Evolutionary conservation across 208 protist genomes (phyloP).

Genomic region (Leishmania major): DNA sequence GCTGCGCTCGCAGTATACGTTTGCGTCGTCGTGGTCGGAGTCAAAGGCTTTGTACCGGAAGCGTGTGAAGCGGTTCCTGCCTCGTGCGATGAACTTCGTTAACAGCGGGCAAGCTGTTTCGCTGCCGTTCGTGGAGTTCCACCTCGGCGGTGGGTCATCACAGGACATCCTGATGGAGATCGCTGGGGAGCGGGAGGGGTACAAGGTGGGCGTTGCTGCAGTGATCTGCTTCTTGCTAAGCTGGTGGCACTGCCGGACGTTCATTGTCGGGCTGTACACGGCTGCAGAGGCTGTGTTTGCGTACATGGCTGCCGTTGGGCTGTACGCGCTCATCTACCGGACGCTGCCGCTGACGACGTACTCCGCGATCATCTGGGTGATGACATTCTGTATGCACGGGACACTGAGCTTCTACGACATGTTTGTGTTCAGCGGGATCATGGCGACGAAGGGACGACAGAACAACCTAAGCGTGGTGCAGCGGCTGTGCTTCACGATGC

Average conservation of each 20-base stretch:
- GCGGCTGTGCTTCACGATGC: slow-evolving; percentile 62
- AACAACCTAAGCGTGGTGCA: slow-evolving; percentile 70
- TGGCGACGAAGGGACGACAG: slow-evolving; percentile 56
- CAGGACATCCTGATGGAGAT: slow-evolving; percentile 31
- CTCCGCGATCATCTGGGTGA: slow-evolving; percentile 50
- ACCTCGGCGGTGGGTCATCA: slow-evolving; percentile 42
- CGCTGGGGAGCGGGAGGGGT: slow-evolving; percentile 28
- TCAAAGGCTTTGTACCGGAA: slow-evolving; percentile 5
- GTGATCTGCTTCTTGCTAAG: slow-evolving; percentile 38
- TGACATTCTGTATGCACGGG: slow-evolving; percentile 61
- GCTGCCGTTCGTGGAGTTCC: slow-evolving; percentile 19
- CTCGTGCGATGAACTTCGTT: slow-evolving; percentile 12
- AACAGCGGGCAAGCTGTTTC: slow-evolving; percentile 2
- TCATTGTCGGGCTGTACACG: slow-evolving; percentile 44
- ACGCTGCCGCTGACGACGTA: slow-evolving; percentile 46
- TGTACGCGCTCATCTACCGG: slow-evolving; percentile 47
- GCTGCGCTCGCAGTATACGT: slow-evolving; percentile 41
- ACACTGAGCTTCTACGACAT: slow-evolving; percentile 69
- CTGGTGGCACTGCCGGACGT: slow-evolving; percentile 44
- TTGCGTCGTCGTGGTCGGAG: slow-evolving; percentile 25
- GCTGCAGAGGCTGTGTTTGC: slow-evolving; percentile 35
- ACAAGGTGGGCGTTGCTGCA: slow-evolving; percentile 45
- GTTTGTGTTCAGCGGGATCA: slow-evolving; percentile 60
- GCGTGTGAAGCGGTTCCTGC: slow-evolving; percentile 25
- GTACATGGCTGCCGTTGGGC: slow-evolving; percentile 44